Conservation (phyloP, 768 basidiomycete species). For the Mycena alexandri region DNA sequence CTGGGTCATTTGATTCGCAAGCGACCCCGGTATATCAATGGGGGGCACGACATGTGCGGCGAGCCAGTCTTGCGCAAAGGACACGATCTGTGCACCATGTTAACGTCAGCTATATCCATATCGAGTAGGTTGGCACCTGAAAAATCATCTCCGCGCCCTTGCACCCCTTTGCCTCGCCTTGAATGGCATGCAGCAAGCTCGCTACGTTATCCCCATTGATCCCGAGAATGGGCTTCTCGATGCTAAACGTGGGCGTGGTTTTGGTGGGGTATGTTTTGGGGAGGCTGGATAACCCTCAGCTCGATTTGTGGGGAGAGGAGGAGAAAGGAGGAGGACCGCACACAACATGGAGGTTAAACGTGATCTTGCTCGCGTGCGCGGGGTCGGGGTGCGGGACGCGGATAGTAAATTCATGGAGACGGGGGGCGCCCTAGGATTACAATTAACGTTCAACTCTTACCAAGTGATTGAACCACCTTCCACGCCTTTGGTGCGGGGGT, state of each 20-base stretch:
- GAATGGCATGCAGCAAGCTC: conserved; percentile 70
- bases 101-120: background rate
- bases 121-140: conserved; percentile 53
- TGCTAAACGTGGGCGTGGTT: conserved; percentile 74
- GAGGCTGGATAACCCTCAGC: conserved; percentile 59
- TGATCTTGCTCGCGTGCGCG: conserved; percentile 67
- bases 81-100: conserved; percentile 74
- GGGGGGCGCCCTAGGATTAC: conserved; percentile 67
- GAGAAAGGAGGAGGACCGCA: too few relatives aligned
- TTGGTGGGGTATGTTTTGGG: conserved; percentile 87
- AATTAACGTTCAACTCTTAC: conserved; percentile 3
- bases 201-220: conserved; percentile 68
- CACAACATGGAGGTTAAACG: conserved; percentile 79
- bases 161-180: conserved; percentile 72
- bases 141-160: conserved; percentile 85
- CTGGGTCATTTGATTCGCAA: conserved; percentile 83
- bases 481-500: conserved; percentile 83
- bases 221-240: conserved; percentile 75
- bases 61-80: conserved; percentile 80
- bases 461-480: too few relatives aligned
- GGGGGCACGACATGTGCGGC: conserved; percentile 66
- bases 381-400: conserved; percentile 75
- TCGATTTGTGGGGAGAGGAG: conserved; percentile 5
- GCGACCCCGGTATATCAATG: conserved; percentile 73
- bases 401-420: conserved; percentile 83